Percentiles rank a stretch among this genome's conserved stretches.
Evolutionary conservation across 2,329 filamentous ascomycete genomes (phyloP).

Genomic region (Ramularia endophylla): DNA sequence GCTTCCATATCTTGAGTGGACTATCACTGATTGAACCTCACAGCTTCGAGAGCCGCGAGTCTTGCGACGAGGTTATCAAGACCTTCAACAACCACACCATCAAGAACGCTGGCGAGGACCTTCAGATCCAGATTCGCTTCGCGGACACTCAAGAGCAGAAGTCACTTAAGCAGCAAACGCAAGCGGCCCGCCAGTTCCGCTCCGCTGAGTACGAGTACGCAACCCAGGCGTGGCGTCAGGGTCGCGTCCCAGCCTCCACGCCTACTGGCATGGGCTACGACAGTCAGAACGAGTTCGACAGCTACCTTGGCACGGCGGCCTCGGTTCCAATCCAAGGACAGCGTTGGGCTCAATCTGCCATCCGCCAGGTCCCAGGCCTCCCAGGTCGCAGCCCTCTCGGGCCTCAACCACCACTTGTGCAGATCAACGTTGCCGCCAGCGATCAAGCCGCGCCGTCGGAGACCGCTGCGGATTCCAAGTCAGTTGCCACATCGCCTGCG

Average conservation of each 20-base stretch:
- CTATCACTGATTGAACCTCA: slow-evolving; percentile 12
- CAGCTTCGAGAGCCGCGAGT: slow-evolving; percentile 82
- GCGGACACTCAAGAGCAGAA: slow-evolving; percentile 97
- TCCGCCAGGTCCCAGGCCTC: slow-evolving; percentile 17
- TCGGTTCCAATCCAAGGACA: slow-evolving; percentile 30
- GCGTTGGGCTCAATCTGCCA: slow-evolving; percentile 31
- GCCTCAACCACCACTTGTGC: slow-evolving; percentile 20
- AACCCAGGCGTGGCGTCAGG: slow-evolving; percentile 29
- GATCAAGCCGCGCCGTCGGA: slow-evolving; percentile 10
- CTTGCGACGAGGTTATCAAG: slow-evolving; percentile 84
- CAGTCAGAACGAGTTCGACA: slow-evolving; percentile 32
- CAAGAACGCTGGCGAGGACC: slow-evolving; percentile 62
- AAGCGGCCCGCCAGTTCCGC: slow-evolving; percentile 89
- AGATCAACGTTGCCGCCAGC: slow-evolving; percentile 17
- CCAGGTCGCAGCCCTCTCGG: slow-evolving; percentile 22
- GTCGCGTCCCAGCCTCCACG: slow-evolving; percentile 23
- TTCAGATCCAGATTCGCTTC: slow-evolving; percentile 87
- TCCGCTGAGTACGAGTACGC: slow-evolving; percentile 73
- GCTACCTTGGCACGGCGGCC: slow-evolving; percentile 29
- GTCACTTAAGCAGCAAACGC: slow-evolving; percentile 90
- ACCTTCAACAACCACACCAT: slow-evolving; percentile 69
- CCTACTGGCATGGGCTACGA: slow-evolving; percentile 20
- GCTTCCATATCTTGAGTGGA: slow-evolving; percentile 3
- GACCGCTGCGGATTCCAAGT: slow-evolving; percentile 19
- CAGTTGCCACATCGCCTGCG: slow-evolving; percentile 17